phyloP scores from a whole-genome alignment of 192 early-diverging fungal species.

The Backusella sp. region DNA sequence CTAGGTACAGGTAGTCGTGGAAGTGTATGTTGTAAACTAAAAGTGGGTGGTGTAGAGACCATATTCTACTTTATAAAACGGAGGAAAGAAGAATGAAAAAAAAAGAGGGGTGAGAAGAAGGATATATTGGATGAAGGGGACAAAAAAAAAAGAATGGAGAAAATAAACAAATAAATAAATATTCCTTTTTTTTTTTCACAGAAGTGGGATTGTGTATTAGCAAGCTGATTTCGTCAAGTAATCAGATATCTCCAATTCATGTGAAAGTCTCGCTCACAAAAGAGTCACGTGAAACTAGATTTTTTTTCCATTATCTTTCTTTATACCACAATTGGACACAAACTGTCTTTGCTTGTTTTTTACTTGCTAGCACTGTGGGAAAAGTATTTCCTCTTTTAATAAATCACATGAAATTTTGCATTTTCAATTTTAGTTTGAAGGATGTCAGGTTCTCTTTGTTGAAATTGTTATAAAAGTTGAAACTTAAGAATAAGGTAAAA shows the following conservation, averaged over 20 bases:
- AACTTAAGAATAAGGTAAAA: neutral
- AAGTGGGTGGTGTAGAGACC: constrained; percentile 25
- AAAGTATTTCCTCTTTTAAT: neutral
- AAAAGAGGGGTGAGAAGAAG: neutral
- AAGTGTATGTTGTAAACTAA: constrained; percentile 48
- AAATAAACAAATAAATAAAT: neutral
- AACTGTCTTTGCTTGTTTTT: neutral
- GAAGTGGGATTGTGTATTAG: constrained; percentile 6
- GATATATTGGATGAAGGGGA: neutral
- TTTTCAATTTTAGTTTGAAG: neutral
- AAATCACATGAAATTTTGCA: neutral
- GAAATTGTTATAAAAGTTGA: neutral
- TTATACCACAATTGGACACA: neutral
- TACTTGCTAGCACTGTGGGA: neutral
- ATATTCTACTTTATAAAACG: neutral
- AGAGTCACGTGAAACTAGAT: neutral
- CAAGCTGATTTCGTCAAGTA: neutral
- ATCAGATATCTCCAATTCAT: neutral
- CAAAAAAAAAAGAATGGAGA: neutral
- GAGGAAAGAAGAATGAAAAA: neutral
- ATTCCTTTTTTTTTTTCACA: neutral
- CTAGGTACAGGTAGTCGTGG: constrained; percentile 63
- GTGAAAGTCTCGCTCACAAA: neutral
- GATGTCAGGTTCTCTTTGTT: neutral
- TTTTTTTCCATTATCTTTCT: neutral